Percentiles rank a stretch among this genome's conserved stretches.
These are phyloP conservation scores for Fraxinus cuspidata DNA, from an alignment of 257 asterid genomes.

Conservation along the genomic window DNA sequence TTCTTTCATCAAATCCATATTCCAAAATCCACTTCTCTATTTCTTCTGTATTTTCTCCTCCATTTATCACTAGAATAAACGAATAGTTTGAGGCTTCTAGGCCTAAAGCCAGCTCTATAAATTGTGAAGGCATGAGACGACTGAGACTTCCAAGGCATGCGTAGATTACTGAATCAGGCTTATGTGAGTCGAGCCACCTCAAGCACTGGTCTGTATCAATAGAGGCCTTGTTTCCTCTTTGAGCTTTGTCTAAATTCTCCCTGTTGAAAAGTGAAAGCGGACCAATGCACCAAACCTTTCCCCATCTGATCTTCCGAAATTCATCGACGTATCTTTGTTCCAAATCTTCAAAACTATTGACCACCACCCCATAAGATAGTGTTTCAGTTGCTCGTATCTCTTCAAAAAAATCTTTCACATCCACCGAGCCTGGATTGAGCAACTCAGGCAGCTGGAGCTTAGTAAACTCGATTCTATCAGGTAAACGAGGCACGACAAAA, in stretches of 20 bases:
- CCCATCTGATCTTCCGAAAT: constrained; percentile 30
- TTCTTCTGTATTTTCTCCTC: constrained; percentile 23
- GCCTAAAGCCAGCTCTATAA: constrained; percentile 43
- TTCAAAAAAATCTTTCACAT: constrained; percentile 29
- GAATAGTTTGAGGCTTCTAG: constrained; percentile 43
- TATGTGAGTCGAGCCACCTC: constrained; percentile 38
- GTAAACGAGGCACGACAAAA: constrained; percentile 41
- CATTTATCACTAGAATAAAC: constrained; percentile 50
- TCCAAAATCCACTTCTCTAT: constrained; percentile 45
- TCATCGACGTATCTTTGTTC: constrained; percentile 42
- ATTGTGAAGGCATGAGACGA: constrained; percentile 33
- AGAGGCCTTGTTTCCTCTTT: constrained; percentile 45
- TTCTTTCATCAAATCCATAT: constrained; percentile 42
- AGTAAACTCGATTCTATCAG: constrained; percentile 37
- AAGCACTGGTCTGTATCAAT: constrained; percentile 28
- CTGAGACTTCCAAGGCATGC: constrained; percentile 48
- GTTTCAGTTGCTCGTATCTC: constrained; percentile 40
- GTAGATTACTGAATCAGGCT: constrained; percentile 40
- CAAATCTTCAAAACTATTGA: constrained; percentile 55
- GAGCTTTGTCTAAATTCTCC: constrained; percentile 30
- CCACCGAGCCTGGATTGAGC: constrained; percentile 35
- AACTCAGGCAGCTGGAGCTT: constrained; percentile 40
- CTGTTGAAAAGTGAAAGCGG: constrained; percentile 51
- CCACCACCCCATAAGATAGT: constrained; percentile 41
- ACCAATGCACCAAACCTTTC: constrained; percentile 70